Conservation (phyloP, 2,329 filamentous ascomycete species). For the Chaetomiaceae sp. region DNA sequence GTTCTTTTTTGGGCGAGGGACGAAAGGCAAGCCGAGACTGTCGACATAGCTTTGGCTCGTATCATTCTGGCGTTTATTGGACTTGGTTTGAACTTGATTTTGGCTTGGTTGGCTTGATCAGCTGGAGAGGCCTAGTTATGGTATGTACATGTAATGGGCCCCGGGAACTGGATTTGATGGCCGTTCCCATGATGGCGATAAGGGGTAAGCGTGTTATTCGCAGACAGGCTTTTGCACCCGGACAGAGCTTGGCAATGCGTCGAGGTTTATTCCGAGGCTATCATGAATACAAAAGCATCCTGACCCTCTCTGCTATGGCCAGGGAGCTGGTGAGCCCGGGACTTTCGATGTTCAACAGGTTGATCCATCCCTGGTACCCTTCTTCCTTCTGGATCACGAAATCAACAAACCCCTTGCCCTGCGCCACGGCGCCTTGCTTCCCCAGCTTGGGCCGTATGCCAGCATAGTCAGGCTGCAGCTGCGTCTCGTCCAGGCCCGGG, state of each 20-base stretch:
- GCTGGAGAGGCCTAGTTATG: neutral
- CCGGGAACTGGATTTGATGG: no score
- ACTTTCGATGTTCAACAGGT: constrained; percentile 88
- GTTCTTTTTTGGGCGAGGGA: neutral
- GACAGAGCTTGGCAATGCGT: neutral
- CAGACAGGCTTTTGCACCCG: neutral
- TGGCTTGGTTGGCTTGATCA: neutral
- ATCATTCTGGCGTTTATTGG: neutral
- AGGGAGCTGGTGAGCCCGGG: constrained; percentile 83
- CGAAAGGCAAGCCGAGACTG: constrained; percentile 6
- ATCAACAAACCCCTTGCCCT: constrained; percentile 70
- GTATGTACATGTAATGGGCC: neutral
- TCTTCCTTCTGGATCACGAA: constrained; percentile 77
- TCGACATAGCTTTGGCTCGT: neutral
- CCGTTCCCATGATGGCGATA: no score
- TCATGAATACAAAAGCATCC: constrained; percentile 42
- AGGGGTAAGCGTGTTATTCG: no score
- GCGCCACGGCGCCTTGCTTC: constrained; percentile 52
- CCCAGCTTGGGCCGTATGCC: constrained; percentile 86
- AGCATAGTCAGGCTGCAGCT: constrained; percentile 76
- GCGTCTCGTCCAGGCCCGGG: constrained; percentile 61
- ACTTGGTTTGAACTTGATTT: neutral
- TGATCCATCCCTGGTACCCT: constrained; percentile 77
- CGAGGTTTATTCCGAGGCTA: neutral
- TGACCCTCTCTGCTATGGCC: constrained; percentile 77